phyloP scores from a whole-genome alignment of 805 yeast species.

The Lipomyces kockii region DNA sequence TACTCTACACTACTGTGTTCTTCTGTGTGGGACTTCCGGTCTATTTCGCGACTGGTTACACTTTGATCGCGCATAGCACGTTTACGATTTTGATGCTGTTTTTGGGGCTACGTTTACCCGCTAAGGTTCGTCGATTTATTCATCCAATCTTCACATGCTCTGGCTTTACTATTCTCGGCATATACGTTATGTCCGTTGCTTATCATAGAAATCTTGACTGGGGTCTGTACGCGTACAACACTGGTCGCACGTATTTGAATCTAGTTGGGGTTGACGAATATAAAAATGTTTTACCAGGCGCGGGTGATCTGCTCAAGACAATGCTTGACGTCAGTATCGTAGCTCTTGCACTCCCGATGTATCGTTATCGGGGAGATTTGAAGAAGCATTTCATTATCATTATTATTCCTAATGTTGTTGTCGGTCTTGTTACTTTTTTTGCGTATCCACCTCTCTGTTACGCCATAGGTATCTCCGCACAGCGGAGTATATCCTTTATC shows the following conservation, averaged over 20 bases:
- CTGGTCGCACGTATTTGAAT: slow-evolving; percentile 67
- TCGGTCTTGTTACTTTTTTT: slow-evolving; percentile 64
- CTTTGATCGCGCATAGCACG: slow-evolving; percentile 66
- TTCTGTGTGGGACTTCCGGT: slow-evolving; percentile 63
- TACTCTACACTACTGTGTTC: slow-evolving; percentile 42
- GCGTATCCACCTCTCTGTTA: slow-evolving; percentile 72
- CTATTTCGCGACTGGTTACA: slow-evolving; percentile 61
- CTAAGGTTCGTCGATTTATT: slow-evolving; percentile 54
- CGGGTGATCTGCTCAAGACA: slow-evolving; percentile 74
- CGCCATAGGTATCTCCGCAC: slow-evolving; percentile 64
- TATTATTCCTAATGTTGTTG: slow-evolving; percentile 61
- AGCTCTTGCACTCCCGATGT: slow-evolving; percentile 77
- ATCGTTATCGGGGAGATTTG: slow-evolving; percentile 68
- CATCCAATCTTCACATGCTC: slow-evolving; percentile 78
- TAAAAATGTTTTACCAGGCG: slow-evolving; percentile 65
- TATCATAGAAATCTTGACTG: slow-evolving; percentile 48
- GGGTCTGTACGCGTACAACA: slow-evolving; percentile 63
- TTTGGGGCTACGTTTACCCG: slow-evolving; percentile 54
- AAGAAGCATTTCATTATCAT: slow-evolving; percentile 61
- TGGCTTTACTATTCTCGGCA: slow-evolving; percentile 63
- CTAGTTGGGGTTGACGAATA: slow-evolving; percentile 52
- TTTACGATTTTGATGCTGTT: slow-evolving; percentile 63
- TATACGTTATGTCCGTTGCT: slow-evolving; percentile 64
- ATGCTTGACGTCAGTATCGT: slow-evolving; percentile 80
- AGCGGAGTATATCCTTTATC: slow-evolving; percentile 71